phyloP scores from a whole-genome alignment of 176 grass and related monocot genomes.

The Cenchrus americanus region DNA sequence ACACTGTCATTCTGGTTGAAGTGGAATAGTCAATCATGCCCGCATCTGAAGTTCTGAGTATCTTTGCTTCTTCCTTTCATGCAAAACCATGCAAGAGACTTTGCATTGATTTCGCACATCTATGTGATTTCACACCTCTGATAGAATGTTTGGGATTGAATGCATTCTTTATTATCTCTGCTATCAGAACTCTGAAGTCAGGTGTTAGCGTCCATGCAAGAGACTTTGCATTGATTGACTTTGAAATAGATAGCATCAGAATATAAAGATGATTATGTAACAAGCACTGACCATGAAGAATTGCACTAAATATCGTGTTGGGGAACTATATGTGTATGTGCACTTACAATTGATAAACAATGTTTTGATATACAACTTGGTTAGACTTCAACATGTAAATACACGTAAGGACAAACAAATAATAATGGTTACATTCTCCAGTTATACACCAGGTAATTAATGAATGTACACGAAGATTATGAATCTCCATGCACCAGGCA shows the following conservation, averaged over 20 bases:
- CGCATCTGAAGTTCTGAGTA: not conserved
- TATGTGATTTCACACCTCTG: not conserved
- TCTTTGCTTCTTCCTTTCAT: not conserved
- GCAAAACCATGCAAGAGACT: not conserved
- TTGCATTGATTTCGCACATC: not conserved
- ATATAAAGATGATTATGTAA: not conserved
- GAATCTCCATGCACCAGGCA: slow-evolving; percentile 38
- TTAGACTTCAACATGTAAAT: slow-evolving; percentile 42
- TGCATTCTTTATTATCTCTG: not conserved
- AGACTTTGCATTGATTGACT: no score
- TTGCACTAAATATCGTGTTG: slow-evolving; percentile 2
- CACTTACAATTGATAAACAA: slow-evolving; percentile 50
- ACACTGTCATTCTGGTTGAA: not conserved
- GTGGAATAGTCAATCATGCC: not conserved
- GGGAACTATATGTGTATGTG: slow-evolving; percentile 31
- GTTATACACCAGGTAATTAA: slow-evolving; percentile 48
- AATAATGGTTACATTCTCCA: slow-evolving; percentile 46
- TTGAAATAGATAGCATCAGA: not conserved
- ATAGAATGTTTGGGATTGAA: not conserved
- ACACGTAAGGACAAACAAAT: slow-evolving; percentile 26
- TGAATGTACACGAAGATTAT: slow-evolving; percentile 17
- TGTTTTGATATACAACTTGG: slow-evolving; percentile 47
- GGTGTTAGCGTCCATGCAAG: not conserved
- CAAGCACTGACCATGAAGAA: not conserved
- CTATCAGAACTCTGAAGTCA: not conserved